Evolutionary conservation across 192 early-diverging fungal genomes (phyloP).

Genomic region (Podila epicladia): DNA sequence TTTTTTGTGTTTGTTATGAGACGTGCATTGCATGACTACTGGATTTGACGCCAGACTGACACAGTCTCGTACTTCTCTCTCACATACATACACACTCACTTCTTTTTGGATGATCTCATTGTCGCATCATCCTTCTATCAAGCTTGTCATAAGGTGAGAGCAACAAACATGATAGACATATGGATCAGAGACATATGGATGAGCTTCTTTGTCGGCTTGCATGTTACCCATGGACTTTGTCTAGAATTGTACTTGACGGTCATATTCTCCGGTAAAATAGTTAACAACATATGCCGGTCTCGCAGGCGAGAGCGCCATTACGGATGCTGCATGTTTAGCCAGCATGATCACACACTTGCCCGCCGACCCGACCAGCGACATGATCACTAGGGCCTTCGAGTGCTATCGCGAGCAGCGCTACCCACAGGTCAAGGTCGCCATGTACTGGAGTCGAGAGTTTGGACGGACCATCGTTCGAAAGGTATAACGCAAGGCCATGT

Average conservation of each 20-base stretch:
- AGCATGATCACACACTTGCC: neutral
- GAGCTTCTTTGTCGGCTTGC: too few species aligned
- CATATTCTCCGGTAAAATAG: neutral
- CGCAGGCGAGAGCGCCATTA: neutral
- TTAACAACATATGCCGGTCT: neutral
- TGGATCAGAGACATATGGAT: too few species aligned
- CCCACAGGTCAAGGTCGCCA: neutral
- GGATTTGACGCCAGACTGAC: neutral
- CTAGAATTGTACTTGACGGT: too few species aligned
- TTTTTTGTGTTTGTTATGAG: neutral
- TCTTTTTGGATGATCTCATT: neutral
- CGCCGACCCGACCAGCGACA: neutral
- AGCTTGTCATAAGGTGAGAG: slow-evolving; percentile 1
- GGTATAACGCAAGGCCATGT: neutral
- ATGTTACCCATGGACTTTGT: too few species aligned
- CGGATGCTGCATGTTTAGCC: neutral
- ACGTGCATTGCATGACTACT: neutral
- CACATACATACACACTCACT: neutral
- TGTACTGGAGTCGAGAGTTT: slow-evolving; percentile 3
- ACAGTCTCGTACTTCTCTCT: neutral
- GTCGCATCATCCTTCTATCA: neutral
- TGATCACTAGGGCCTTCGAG: neutral
- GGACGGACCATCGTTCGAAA: neutral
- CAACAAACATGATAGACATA: neutral
- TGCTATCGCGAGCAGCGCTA: neutral